These are phyloP conservation scores for Pisolithus marmoratus DNA, from an alignment of 768 basidiomycete genomes.

Conservation along the genomic window DNA sequence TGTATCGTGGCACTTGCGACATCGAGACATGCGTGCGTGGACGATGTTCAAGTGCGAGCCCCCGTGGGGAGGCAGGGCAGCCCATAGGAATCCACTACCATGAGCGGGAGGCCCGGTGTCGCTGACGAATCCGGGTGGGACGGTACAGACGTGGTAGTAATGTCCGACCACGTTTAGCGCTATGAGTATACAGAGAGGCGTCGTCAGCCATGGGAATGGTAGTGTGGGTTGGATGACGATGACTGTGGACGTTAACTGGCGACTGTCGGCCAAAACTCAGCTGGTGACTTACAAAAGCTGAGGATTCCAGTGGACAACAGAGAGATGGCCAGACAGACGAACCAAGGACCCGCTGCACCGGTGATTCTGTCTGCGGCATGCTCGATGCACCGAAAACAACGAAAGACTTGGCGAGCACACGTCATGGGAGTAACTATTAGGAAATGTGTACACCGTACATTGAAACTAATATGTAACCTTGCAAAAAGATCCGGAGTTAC, in stretches of 20 bases:
- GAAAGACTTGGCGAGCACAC: slow-evolving; percentile 34
- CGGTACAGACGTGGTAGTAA: slow-evolving; percentile 81
- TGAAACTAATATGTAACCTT: too few relatives aligned
- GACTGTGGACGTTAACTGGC: slow-evolving; percentile 47
- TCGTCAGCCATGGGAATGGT: slow-evolving; percentile 49
- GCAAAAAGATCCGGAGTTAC: too few relatives aligned
- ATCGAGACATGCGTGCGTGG: slow-evolving; percentile 50
- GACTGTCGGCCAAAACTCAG: background rate
- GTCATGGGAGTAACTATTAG: slow-evolving; percentile 11
- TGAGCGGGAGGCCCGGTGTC: slow-evolving; percentile 40
- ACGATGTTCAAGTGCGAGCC: slow-evolving; percentile 47
- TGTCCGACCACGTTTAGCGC: slow-evolving; percentile 72
- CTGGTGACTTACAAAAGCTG: slow-evolving; percentile 67
- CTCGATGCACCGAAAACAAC: slow-evolving; percentile 66
- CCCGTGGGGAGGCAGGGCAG: slow-evolving; percentile 22
- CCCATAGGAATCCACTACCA: slow-evolving; percentile 53
- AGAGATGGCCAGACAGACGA: slow-evolving; percentile 73
- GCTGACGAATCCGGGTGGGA: slow-evolving; percentile 74
- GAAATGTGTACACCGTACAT: too few relatives aligned
- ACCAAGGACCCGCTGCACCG: slow-evolving; percentile 88
- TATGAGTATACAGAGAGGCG: slow-evolving; percentile 70
- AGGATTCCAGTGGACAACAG: slow-evolving; percentile 64
- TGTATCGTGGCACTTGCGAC: slow-evolving; percentile 59
- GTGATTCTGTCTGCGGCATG: slow-evolving; percentile 72
- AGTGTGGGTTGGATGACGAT: slow-evolving; percentile 70